Percentiles rank a stretch among this genome's conserved stretches.
Conservation (phyloP, 257 asterid species). For the Solanum bulbocastanum region DNA sequence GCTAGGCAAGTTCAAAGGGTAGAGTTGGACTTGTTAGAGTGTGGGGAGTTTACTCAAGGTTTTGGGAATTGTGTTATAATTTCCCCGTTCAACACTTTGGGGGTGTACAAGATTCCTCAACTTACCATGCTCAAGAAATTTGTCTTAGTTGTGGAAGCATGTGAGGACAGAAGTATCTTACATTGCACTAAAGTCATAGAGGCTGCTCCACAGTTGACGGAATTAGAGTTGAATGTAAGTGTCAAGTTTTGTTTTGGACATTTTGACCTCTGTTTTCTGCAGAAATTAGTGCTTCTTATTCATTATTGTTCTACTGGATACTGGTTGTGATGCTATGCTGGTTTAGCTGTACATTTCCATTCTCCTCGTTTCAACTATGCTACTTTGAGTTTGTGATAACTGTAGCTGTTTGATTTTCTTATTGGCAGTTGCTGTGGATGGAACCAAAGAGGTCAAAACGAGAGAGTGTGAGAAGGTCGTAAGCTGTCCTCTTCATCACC, state of each 20-base stretch:
- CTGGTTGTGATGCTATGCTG: too few species aligned
- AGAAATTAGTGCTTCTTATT: not conserved
- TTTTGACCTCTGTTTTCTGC: too few species aligned
- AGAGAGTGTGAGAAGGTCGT: not conserved
- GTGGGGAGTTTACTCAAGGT: not conserved
- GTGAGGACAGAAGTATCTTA: too few species aligned
- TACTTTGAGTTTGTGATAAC: too few species aligned
- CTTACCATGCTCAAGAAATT: constrained; percentile 44
- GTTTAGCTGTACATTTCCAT: too few species aligned
- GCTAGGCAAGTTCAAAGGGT: not conserved
- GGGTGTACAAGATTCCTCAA: constrained; percentile 22
- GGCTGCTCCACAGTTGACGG: too few species aligned
- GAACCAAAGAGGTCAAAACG: not conserved
- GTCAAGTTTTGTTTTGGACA: too few species aligned
- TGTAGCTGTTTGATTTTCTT: not conserved
- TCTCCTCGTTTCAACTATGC: too few species aligned
- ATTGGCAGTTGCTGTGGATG: not conserved
- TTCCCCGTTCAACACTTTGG: not conserved
- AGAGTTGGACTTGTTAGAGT: not conserved
- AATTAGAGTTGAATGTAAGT: too few species aligned
- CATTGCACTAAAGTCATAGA: too few species aligned
- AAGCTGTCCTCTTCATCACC: not conserved
- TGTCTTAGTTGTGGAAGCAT: not conserved
- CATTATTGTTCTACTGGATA: too few species aligned
- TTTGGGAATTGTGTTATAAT: too few species aligned